Base-by-base conservation (phyloP, 1,284 basidiomycete species). In the Leucoagaricus sp. region DNA sequence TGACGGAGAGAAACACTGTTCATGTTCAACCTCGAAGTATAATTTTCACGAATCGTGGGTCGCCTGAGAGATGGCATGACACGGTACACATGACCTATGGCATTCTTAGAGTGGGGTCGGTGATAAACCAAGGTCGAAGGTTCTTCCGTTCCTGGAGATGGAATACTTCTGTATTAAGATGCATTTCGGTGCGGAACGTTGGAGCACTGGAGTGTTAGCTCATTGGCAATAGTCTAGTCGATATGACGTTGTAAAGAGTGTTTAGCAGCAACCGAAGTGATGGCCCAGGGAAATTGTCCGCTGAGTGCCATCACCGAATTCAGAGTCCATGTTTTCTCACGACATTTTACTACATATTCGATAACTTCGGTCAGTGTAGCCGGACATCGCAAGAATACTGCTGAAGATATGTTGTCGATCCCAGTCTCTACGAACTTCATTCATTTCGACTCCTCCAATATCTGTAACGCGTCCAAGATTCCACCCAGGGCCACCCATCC, bases 401-500 rank as follows among this genome's bases (percentile, higher is more conserved):
- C 26, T 47, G 47, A 5, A 41, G n/a, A 23, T 41, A 19, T 4
- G 19, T 21, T 8, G 36, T 38, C 36, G 17, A n/a, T n/a, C 36
- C 17, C n/a, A 5, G 3, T 8, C 5, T 41, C 40, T 7, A n/a
- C n/a, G 4, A 41, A 41, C 19, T 41, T 15, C 40, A 4, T 5
- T 6, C 17, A 6, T 21, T 8, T 23, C 19, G 13, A 5, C 5
- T 67, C 66, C 48, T 74, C 71, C 34, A 78, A 67, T 41, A 72
- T 64, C 53, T 70, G 71, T 21, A 75, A 67, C 26, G 71, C 71
- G 41, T 79, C 75, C 57, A 87, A 85, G 21, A 84, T 71, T 12
- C 73, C 75, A 1, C 80, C 79, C 33, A 87, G 68, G 4, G 82
- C 77, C 23, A 87, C 65, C 81, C 82, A 87, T 36, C 77, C 77